Base-by-base conservation (phyloP, 768 basidiomycete genomes). In the Postia placenta region DNA sequence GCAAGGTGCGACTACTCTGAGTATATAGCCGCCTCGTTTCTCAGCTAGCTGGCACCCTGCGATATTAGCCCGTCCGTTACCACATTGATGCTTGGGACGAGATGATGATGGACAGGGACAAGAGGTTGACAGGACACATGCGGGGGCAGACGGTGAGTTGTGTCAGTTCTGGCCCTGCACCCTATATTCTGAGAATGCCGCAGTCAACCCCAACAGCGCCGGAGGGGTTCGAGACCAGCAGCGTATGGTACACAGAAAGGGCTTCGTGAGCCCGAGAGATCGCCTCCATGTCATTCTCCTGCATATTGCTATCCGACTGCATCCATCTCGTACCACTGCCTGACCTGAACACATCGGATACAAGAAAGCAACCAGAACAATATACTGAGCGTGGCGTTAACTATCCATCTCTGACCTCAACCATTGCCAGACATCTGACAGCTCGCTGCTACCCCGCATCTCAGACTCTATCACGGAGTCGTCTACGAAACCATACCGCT, bases 41-140 rank as follows among this genome's bases (percentile, higher is more conserved):
- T 26, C 30, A 14, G 27, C 17, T 38, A 20, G 4, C 1, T n/a
- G n/a, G n/a, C n/a, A n/a, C n/a, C n/a, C n/a, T n/a, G n/a, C n/a
- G n/a, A 28, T 5, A 12, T 26, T 24, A 61, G 63, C 63, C 56
- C 25, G 41, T 57, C 38, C 80, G 95, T 42, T 94, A 93, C 61
- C 77, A 81, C 45, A 62, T 95, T 27, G 95, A 97, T 61, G 67
- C 76, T 19, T 98, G 92, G 92, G 95, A 98, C 53, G 78, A 87
- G 46, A 90, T 89, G 87, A 91, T 98, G 92, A 92, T 97, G 85
- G 80, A 83, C 60, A 75, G 95, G 48, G 95, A 98, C 71, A 74
- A 78, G 61, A 75, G 88, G 54, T 66, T 98, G 61, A 96, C 93
- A 2, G 95, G 95, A 11, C 87, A 88, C 62, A 60, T 69, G 59